phyloP scores from a whole-genome alignment of 495 filamentous ascomycete genomes.

The Lasiosphaeria miniovina region DNA sequence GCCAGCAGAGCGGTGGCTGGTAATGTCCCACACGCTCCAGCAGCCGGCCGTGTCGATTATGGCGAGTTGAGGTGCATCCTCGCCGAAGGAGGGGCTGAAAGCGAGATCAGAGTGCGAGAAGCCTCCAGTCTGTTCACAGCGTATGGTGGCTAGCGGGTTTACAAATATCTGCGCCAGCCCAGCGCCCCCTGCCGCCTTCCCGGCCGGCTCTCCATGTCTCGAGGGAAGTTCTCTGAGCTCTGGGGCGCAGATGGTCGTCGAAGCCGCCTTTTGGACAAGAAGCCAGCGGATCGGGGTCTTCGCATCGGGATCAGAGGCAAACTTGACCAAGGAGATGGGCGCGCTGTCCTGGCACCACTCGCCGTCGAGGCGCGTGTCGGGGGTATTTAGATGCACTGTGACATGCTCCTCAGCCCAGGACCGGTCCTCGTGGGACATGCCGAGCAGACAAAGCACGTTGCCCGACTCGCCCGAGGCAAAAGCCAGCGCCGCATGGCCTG shows the following conservation, averaged over 20 bases:
- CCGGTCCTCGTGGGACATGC: conserved; percentile 38
- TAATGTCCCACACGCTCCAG: conserved; percentile 76
- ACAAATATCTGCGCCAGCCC: conserved; percentile 47
- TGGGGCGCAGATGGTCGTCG: conserved; percentile 61
- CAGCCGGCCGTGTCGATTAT: conserved; percentile 68
- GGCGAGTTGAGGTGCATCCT: conserved; percentile 54
- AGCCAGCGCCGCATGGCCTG: conserved; percentile 40
- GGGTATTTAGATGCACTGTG: conserved; percentile 33
- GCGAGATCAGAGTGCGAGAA: conserved; percentile 64
- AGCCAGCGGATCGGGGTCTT: conserved; percentile 54
- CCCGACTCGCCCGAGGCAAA: conserved; percentile 49
- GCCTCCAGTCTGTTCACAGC: conserved; percentile 52
- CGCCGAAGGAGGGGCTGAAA: conserved; percentile 71
- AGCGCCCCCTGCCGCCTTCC: not conserved
- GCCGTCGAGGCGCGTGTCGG: conserved; percentile 25
- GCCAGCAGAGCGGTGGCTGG: conserved; percentile 21
- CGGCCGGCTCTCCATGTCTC: conserved; percentile 6
- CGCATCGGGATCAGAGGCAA: conserved; percentile 49
- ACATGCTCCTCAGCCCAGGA: conserved; percentile 45
- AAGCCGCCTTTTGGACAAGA: conserved; percentile 56
- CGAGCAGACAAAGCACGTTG: conserved; percentile 50
- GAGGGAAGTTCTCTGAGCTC: conserved; percentile 33
- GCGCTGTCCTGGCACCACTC: conserved; percentile 57
- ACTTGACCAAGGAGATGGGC: conserved; percentile 66
- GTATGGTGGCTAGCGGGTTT: conserved; percentile 59